Evolutionary conservation across 2,329 filamentous ascomycete genomes (phyloP).

Genomic region (Fusarium verrucosum): DNA sequence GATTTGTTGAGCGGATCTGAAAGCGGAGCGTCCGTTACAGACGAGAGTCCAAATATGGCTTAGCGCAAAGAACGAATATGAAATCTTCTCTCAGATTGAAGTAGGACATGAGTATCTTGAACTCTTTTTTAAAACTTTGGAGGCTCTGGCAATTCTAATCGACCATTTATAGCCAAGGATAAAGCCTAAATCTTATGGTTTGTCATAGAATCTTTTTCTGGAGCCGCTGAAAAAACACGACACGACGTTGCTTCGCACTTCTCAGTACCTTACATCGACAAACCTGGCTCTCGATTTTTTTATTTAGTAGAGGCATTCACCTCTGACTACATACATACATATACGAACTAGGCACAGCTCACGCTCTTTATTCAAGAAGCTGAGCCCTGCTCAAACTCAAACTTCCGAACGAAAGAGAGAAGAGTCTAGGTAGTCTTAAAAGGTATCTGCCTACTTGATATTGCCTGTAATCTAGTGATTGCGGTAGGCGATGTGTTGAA

Average conservation of each 20-base stretch:
- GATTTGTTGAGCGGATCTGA: background rate
- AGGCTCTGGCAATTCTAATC: background rate
- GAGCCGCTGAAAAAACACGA: background rate
- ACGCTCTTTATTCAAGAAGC: background rate
- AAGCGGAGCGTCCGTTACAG: background rate
- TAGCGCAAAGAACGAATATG: slow-evolving; percentile 17
- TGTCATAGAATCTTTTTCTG: background rate
- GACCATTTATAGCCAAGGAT: background rate
- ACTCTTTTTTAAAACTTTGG: slow-evolving; percentile 7
- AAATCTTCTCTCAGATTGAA: slow-evolving; percentile 33
- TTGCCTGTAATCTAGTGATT: slow-evolving; percentile 8
- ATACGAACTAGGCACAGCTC: background rate
- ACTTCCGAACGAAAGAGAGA: background rate
- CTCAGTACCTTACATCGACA: background rate
- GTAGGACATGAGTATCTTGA: slow-evolving; percentile 27
- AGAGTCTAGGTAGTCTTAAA: background rate
- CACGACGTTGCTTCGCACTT: background rate
- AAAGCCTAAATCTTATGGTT: background rate
- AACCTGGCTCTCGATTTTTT: background rate
- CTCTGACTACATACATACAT: background rate
- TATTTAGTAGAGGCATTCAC: background rate
- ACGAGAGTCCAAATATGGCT: slow-evolving; percentile 10
- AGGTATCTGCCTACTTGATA: background rate
- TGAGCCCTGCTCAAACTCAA: background rate
- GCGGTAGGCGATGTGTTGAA: background rate